Base-by-base conservation (phyloP, 805 yeast genomes). In the Candida sonorensis region DNA sequence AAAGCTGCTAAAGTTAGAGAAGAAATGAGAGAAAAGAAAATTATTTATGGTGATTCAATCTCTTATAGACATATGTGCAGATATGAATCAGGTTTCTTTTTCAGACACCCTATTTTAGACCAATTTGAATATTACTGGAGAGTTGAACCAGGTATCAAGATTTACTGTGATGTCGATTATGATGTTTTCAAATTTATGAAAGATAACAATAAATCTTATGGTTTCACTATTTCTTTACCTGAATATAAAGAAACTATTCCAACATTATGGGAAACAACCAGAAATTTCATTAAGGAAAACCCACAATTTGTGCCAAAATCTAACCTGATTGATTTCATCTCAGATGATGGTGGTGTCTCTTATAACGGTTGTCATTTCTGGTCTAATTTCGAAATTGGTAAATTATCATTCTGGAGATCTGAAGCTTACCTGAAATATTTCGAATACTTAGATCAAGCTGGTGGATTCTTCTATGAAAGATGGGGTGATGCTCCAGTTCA, bases 401-500 rank as follows among this genome's bases (percentile, higher is more conserved):
- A 76, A 33, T 67, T 84, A 57, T 69, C 72, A 34, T 72, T 85
- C 55, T 83, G 86, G 85, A 69, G 92, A 53, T 58, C 74, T 13
- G 74, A 77, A 32, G 84, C 84, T 7, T 86, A 86, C 53, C 46
- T 58, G 28, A 67, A 71, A 35, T 86, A 79, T 58, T 86, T 86
- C 47, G 81, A 82, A 13, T 63, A 68, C 46, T 69, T 86, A 50
- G 95, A 86, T 59, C 57, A 72, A 40, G 72, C 80, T 11, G 95
- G 95, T 55, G 95, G 95, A n/a, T 86, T 86, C 63, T 86, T 81
- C 64, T 86, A 85, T 57, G 87, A 82, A 65, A 72, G 95, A 60
- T 84, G 94, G 95, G 94, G 95, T 47, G 95, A 85, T 59, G 95
- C 94, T 17, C 95, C 95, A 22, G 80, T 85, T 30, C 95, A 85